Conservation (phyloP, 2,329 filamentous ascomycete genomes). For the Polychaeton citri region DNA sequence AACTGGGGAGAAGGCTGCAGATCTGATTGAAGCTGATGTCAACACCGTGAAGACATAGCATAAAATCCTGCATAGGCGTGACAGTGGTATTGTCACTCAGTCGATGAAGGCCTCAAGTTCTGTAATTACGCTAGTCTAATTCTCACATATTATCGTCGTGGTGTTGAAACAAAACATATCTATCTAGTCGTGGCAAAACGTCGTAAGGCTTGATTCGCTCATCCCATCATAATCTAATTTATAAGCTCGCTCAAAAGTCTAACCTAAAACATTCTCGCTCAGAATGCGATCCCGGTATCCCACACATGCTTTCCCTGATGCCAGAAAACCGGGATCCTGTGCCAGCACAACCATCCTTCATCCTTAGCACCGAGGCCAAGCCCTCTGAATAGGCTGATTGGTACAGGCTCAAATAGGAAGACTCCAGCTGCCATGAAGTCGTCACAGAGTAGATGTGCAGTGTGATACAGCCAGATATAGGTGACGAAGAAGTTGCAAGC, state of each 20-base stretch:
- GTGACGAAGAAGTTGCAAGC: conserved; percentile 49
- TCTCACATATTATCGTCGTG: too few species aligned
- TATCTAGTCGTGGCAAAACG: too few species aligned
- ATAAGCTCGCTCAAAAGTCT: neutral
- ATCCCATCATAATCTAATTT: too few species aligned
- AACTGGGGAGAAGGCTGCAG: too few species aligned
- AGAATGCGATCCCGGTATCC: conserved; percentile 39
- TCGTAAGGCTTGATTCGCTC: too few species aligned
- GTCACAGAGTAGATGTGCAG: conserved; percentile 53
- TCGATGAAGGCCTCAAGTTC: too few species aligned
- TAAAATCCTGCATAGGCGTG: too few species aligned
- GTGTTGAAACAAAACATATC: too few species aligned
- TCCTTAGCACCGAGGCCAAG: conserved; percentile 49
- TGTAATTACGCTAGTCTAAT: too few species aligned
- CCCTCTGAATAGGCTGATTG: conserved; percentile 55
- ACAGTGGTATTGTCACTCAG: too few species aligned
- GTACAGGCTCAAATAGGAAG: conserved; percentile 74
- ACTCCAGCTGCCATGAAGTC: conserved; percentile 63
- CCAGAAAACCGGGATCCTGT: conserved; percentile 41
- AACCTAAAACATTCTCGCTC: neutral
- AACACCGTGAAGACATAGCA: too few species aligned
- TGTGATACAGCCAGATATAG: conserved; percentile 54
- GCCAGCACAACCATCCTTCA: conserved; percentile 58
- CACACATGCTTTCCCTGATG: conserved; percentile 52
- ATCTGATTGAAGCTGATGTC: too few species aligned